phyloP scores from a whole-genome alignment of 2,329 filamentous ascomycete genomes.

The Blastomyces parvus region DNA sequence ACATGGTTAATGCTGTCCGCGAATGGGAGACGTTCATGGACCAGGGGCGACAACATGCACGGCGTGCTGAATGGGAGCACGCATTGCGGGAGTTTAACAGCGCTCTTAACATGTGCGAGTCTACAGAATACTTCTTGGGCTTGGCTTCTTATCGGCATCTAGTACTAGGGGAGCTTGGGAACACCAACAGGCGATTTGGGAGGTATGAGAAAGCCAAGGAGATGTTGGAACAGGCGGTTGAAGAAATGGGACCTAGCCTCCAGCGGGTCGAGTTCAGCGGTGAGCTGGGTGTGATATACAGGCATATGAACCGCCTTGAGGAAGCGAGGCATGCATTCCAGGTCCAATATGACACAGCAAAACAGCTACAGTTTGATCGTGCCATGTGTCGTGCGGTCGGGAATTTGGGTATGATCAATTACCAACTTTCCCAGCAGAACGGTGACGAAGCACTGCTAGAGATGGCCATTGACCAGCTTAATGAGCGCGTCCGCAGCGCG shows the following conservation, averaged over 20 bases:
- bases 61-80: not conserved
- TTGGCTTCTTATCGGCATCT: not conserved
- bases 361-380: not conserved
- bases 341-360: not conserved
- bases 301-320: not conserved
- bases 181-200: not conserved
- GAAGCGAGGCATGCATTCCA: not conserved
- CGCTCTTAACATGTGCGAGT: not conserved
- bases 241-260: not conserved
- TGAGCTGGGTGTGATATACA: not conserved
- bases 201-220: constrained; percentile 1
- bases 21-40: not conserved
- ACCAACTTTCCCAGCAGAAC: not conserved
- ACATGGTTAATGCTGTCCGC: not conserved
- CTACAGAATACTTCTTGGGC: not conserved
- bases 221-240: not conserved
- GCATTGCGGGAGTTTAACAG: not conserved
- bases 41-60: not conserved
- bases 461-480: not conserved
- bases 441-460: not conserved
- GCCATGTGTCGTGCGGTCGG: not conserved
- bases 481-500: not conserved
- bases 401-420: not conserved
- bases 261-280: not conserved
- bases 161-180: not conserved